These are phyloP conservation scores for Penicillium coffeae DNA, from an alignment of 495 filamentous ascomycete species.

Conservation along the genomic window DNA sequence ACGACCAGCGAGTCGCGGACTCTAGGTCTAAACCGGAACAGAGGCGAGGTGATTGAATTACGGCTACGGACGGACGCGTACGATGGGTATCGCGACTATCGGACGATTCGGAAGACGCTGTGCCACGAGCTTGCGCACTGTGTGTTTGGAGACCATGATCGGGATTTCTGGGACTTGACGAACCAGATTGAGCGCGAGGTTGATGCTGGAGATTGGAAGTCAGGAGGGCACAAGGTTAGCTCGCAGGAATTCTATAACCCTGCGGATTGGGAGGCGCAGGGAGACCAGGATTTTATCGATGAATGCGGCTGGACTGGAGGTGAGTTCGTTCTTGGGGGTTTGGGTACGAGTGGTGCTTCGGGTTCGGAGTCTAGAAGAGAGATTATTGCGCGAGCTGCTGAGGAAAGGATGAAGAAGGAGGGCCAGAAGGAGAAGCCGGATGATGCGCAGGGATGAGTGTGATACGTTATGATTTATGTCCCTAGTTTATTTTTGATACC, in stretches of 20 bases:
- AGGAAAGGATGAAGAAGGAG: slow-evolving; percentile 63
- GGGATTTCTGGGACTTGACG: slow-evolving; percentile 83
- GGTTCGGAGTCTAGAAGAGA: slow-evolving; percentile 56
- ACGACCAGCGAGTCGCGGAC: slow-evolving; percentile 77
- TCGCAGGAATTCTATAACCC: slow-evolving; percentile 70
- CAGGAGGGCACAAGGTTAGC: slow-evolving; percentile 60
- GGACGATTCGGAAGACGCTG: slow-evolving; percentile 82
- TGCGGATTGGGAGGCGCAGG: slow-evolving; percentile 44
- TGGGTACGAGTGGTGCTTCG: slow-evolving; percentile 22
- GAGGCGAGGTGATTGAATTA: slow-evolving; percentile 87
- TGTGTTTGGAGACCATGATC: slow-evolving; percentile 77
- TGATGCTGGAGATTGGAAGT: slow-evolving; percentile 68
- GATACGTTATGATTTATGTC: background rate
- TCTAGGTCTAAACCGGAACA: slow-evolving; percentile 83
- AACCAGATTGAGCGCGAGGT: slow-evolving; percentile 85
- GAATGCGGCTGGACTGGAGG: slow-evolving; percentile 86
- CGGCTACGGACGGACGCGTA: slow-evolving; percentile 86
- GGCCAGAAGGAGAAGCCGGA: slow-evolving; percentile 35
- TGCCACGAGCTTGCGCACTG: slow-evolving; percentile 96
- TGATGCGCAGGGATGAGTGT: slow-evolving; percentile 9
- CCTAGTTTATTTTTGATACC: background rate
- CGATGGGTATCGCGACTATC: slow-evolving; percentile 90
- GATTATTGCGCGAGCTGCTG: slow-evolving; percentile 68
- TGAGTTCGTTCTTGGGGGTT: slow-evolving; percentile 74
- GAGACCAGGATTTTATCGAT: slow-evolving; percentile 59